Base-by-base conservation (phyloP, 768 basidiomycete species). In the Grammothele lineata region DNA sequence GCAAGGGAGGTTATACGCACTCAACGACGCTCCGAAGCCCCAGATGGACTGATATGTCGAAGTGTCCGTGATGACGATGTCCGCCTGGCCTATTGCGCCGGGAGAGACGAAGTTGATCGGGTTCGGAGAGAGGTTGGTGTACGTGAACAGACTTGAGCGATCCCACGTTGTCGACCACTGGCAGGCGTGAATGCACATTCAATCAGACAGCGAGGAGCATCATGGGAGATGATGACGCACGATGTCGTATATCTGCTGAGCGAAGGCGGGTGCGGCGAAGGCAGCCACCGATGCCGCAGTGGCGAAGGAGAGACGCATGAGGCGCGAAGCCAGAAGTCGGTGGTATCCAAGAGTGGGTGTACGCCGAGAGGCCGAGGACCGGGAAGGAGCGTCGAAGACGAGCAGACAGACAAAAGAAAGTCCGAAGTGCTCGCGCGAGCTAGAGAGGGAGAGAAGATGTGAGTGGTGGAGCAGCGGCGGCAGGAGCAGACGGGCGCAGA, bases 11-110 rank as follows among this genome's bases (percentile, higher is more conserved):
- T 22, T 26, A 38, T 15, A 57, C 70, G 33, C 55, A 86, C 86
- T 86, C 22, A 88, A 66, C 0, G 79, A 59, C 10, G 73, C 83
- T 0, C 86, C 85, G 55, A 86, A 84, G 7, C 87, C 85, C 46
- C 71, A 73, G 24, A 88, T 76, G 0, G 71, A 66, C 63, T 87
- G 87, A 63, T 75, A 81, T 17, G 71, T 61, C 4, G 65, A 52
- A 1, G 62, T 64, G 59, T 85, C 84, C 40, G 78, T 62, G 15
- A 89, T 63, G 35, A 73, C 70, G 42, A 87, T 86, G 58, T 86
- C 76, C 1, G 83, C 84, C 35, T 67, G 69, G 2, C 72, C 81
- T 33, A 73, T 73, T 4, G 77, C 43, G 0, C 83, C 78, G 5
- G 83, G 83, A 14, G 71, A 59, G 5, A 52, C 68, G 55, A 83